Conservation (phyloP, 2,329 filamentous ascomycete species). For the Plenodomus tracheiphilus region DNA sequence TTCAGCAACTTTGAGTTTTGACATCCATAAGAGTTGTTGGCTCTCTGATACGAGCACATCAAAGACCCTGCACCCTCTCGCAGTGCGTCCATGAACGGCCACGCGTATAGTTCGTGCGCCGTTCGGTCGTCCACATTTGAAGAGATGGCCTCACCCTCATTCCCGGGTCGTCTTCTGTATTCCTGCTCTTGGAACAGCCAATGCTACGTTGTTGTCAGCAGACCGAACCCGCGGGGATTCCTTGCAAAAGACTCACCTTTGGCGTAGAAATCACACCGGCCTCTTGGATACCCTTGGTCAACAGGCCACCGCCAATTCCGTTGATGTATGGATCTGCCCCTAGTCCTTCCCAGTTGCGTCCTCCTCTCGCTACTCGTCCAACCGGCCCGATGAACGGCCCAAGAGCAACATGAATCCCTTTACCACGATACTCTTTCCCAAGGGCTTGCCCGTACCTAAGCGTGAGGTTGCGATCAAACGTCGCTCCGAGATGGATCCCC, state of each 20-base stretch:
- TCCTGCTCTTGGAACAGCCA: slow-evolving; percentile 61
- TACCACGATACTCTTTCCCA: slow-evolving; percentile 71
- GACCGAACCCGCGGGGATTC: neutral
- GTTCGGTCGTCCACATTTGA: slow-evolving; percentile 68
- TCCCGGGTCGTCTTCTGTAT: slow-evolving; percentile 42
- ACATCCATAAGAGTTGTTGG: slow-evolving; percentile 38
- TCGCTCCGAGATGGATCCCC: slow-evolving; percentile 59
- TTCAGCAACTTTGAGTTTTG: slow-evolving; percentile 50
- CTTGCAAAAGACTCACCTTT: slow-evolving; percentile 9
- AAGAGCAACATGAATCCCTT: slow-evolving; percentile 71
- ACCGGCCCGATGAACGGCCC: slow-evolving; percentile 71
- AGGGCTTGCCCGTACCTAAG: slow-evolving; percentile 68
- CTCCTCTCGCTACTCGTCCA: slow-evolving; percentile 70
- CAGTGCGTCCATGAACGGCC: slow-evolving; percentile 66
- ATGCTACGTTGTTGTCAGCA: slow-evolving; percentile 43
- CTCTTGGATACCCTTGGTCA: slow-evolving; percentile 58
- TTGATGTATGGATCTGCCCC: slow-evolving; percentile 69
- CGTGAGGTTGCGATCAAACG: slow-evolving; percentile 71
- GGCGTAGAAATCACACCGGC: slow-evolving; percentile 47
- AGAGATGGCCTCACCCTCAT: slow-evolving; percentile 59
- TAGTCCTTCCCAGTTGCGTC: slow-evolving; percentile 75
- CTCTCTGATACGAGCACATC: slow-evolving; percentile 59
- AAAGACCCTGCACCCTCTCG: slow-evolving; percentile 60
- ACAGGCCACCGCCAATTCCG: slow-evolving; percentile 54
- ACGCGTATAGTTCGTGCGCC: slow-evolving; percentile 68